Evolutionary conservation across 2,329 filamentous ascomycete species (phyloP), one percentile per base, ranked within the genome.

Genomic region (Colletotrichum tamarilloi): DNA sequence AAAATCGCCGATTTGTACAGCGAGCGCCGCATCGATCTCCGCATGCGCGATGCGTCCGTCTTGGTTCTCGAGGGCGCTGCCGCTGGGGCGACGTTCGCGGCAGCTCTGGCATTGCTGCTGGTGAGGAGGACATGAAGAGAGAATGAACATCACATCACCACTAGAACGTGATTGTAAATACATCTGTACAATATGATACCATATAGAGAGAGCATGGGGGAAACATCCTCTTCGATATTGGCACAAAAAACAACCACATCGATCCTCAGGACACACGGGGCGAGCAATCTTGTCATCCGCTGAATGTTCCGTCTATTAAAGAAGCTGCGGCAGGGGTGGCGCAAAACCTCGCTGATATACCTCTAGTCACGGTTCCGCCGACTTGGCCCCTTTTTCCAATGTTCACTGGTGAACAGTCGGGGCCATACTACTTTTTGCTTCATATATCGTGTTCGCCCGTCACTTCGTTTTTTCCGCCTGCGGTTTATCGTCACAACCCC

Each of bases 41-140:
- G 89, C 56, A 93, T 94, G 85, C 88, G 90, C 65, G 93, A 95
- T 77, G 84, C 93, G 38, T 94, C 93, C 2, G 82, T 92, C n/a
- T 84, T 94, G 76, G 92, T 89, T 62, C 82, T 94, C 46, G 90
- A 95, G 81, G 89, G 92, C 67, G 91, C 89, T 8, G 86, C 90
- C 32, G 88, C 90, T 0, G 93, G 93, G n/a, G 92, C 91, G 12
- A 86, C 87, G 0, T 76, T 93, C 19, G 88, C 88, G 65, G 88
- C 87, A 46, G 81, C 89, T 52, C 77, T 92, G 65, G 86, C 86
- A 5, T 75, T 91, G 55, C 78, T 90, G 56, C 76, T 88, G 26
- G 80, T 86, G 60, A 81, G 86, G 72, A 86, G 75, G 78, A 76
- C 70, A 65, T 80, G 42, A 49, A 49, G 11, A 77, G 5, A 49